Base-by-base conservation (phyloP, 1,139 yeast species). In the Groenewaldozyma auringiensis region DNA sequence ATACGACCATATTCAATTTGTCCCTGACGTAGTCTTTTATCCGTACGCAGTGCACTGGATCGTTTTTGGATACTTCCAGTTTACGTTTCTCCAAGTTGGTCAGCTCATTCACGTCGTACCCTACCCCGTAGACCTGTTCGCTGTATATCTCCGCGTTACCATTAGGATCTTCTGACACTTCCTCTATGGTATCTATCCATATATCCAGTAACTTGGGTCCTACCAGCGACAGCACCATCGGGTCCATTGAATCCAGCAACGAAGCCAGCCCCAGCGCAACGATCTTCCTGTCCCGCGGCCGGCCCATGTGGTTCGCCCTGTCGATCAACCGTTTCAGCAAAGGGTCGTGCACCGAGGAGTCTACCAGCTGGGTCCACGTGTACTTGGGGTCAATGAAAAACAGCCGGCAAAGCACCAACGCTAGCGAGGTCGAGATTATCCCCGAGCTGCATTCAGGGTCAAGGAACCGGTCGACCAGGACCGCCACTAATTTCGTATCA, bases 141-240 rank as follows among this genome's bases (percentile, higher is more conserved):
- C 22, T 20, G 25, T 42, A 31, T 42, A 38, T 21, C 44, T 39
- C 39, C 56, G 36, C 6, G 41, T 47, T 31, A 51, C 44, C 33
- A 45, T 50, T 36, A 61, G 48, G 20, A 40, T 85, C 94, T 47
- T 81, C 79, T 16, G 51, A 52, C 11, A 83, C 71, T 58, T 87
- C 95, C 56, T 87, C 96, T 44, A 84, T 61, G 50, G 83, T 71
- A 46, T 74, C 74, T 9, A 83, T 72, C 65, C 83, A 69, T 31
- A 78, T 65, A 21, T 79, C 71, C 4, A 81, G 62, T 17, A 81
- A 65, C 32, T 2, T 71, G 13, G 35, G 17, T 61, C 48, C 74
- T 52, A 52, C 65, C 63, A 22, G 60, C 53, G 40, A 34, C 42
- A 51, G 66, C 48, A 58, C 50, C 48, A 54, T 46, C 47, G 59